phyloP scores from a whole-genome alignment of 2,329 filamentous ascomycete genomes.

The Sordariomycetes sp. region DNA sequence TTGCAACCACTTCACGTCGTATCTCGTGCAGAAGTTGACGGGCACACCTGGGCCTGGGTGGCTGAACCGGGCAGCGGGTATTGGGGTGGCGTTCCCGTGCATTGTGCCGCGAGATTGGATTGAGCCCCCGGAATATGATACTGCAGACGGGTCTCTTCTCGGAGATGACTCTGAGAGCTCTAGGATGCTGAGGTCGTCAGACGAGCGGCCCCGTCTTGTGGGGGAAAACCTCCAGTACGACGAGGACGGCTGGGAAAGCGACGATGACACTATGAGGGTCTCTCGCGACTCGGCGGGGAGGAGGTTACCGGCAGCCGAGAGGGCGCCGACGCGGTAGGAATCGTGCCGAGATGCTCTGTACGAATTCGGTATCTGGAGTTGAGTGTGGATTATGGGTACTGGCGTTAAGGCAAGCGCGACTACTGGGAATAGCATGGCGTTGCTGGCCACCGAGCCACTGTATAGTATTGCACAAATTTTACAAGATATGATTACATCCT shows the following conservation, averaged over 20 bases:
- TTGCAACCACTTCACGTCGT: slow-evolving; percentile 82
- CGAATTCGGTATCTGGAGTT: background rate
- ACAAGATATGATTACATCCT: too few species aligned
- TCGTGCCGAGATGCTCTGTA: too few species aligned
- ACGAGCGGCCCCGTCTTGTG: slow-evolving; percentile 18
- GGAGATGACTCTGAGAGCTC: slow-evolving; percentile 38
- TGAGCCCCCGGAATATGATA: slow-evolving; percentile 66
- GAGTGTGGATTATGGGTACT: background rate
- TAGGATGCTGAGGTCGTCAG: slow-evolving; percentile 43
- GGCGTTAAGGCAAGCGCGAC: background rate
- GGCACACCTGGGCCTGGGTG: slow-evolving; percentile 61
- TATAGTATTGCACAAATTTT: background rate
- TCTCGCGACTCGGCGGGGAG: slow-evolving; percentile 40
- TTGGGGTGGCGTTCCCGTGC: slow-evolving; percentile 73
- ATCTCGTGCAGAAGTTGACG: slow-evolving; percentile 66
- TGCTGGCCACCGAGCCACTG: too few species aligned
- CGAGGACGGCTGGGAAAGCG: slow-evolving; percentile 30
- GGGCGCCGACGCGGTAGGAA: slow-evolving; percentile 26
- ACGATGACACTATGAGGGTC: slow-evolving; percentile 27
- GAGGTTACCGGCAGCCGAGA: slow-evolving; percentile 40
- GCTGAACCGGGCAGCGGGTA: slow-evolving; percentile 77
- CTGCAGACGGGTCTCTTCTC: slow-evolving; percentile 60
- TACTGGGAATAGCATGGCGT: background rate
- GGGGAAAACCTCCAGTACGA: slow-evolving; percentile 15
- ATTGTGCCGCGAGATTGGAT: slow-evolving; percentile 79